Base-by-base conservation (phyloP, 352 stramenopile genomes). In the Phytophthora brassicae region DNA sequence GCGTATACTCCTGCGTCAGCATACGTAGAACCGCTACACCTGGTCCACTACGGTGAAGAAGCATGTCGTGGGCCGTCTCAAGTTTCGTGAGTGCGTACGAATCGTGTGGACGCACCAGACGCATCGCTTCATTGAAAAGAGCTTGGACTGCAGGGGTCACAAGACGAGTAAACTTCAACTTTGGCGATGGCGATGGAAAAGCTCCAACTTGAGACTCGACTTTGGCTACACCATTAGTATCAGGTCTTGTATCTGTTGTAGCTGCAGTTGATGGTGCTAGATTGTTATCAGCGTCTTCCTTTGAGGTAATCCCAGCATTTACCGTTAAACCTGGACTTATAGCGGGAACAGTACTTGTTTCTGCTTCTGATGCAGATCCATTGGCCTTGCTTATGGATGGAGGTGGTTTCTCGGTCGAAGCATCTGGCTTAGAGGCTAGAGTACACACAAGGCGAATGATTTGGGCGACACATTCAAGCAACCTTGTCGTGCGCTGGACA, bases 1-100 rank as follows among this genome's bases (percentile, higher is more conserved):
- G 84, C 45, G 86, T 95, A 72, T 93, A 95, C 59, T 95, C 86
- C 33, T 91, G 77, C 4, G 87, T 77, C 31, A 95, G 70, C 56
- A 81, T 84, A 26, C 76, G 76, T 45, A 95, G 58, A 24, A 93
- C 68, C 11, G 75, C 81, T 13, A 95, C 68, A 1, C 65, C 82
- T 0, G 84, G 86, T 9, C 86, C 86, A 26, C 64, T 86, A 41
- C 80, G 76, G 20, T 70, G 65, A 17, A 76, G 44, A 14, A 92
- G 63, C 74, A 90, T 90, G 26, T 71, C 65, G 20, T 78, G 70
- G 12, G 84, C 84, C 6, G 71, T 73, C 68, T 89, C 72, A 16
- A 95, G 57, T n/a, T 85, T 81, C 29, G 59, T 67, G 8, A 89
- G 63, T 16, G 83, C 84, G 53, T 95, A 95, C 47, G 74, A 64